Evolutionary conservation across 164 flowering plant genomes (phyloP), one percentile per base, ranked within the genome.

Genomic region (Magnolia kwangsiensis): DNA sequence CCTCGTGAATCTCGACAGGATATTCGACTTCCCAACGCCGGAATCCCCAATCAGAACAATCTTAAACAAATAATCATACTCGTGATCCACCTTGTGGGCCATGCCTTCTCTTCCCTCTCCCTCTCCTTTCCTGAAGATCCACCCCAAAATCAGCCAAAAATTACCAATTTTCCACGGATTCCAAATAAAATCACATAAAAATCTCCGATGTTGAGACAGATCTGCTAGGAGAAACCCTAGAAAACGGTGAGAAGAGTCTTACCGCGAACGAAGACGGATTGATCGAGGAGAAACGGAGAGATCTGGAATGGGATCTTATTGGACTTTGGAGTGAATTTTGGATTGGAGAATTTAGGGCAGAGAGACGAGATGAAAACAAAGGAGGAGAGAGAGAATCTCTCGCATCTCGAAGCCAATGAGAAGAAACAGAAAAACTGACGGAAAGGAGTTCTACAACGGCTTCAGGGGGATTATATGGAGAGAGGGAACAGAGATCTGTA

Each of bases 1-100:
- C 45, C 96, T 81, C 8, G 92, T 90, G 79, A 89, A 92, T 82
- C 94, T 84, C 14, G 94, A 92, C 2, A 92, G 85, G 63, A 92
- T 92, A 81, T 91, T 91, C 51, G 96, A 91, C 77, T 91, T 91
- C 0, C 96, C 96, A 0, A 91, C 96, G 4, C 96, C 96, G 19
- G 93, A 89, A 77, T 91, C 96, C 0, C 93, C 96, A 67, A 91
- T 91, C 88, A 91, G 80, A 51, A 91, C 95, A 78, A 91, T 91
- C 87, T 91, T 91, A 80, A 90, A 89, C 27, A 91, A 83, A 51
- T 92, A 90, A 78, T 92, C 96, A 77, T 92, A 92, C 81, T 92
- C 97, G 65, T 89, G 93, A 86, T 92, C 97, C 50, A 89, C 89
- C 64, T 84, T 89, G 76, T 81, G 76, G 63, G 92, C 92, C 97